phyloP scores from a whole-genome alignment of 768 basidiomycete genomes.

The Polyporus arcularius region DNA sequence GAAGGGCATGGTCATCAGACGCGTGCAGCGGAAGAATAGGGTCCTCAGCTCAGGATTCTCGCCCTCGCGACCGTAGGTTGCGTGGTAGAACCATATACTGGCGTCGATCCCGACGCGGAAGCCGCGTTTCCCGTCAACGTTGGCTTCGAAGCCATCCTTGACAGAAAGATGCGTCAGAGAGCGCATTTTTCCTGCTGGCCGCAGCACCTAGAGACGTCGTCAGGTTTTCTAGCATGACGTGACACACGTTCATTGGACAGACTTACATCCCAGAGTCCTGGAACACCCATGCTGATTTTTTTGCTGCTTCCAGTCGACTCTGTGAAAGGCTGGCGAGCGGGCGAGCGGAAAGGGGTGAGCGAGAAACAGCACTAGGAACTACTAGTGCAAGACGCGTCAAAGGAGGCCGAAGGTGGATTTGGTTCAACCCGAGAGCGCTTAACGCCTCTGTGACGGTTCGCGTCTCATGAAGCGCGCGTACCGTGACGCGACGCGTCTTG shows the following conservation, averaged over 20 bases:
- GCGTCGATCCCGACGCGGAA: slow-evolving; percentile 88
- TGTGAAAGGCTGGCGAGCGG: too few relatives aligned
- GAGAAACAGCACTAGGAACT: too few relatives aligned
- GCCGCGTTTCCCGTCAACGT: slow-evolving; percentile 64
- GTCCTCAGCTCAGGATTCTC: slow-evolving; percentile 88
- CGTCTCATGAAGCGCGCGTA: slow-evolving; percentile 2
- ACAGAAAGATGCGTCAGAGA: slow-evolving; percentile 80
- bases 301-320: too few relatives aligned
- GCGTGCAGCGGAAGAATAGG: slow-evolving; percentile 82
- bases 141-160: slow-evolving; percentile 71
- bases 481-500: slow-evolving; percentile 5
- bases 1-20: slow-evolving; percentile 75
- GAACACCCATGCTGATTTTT: slow-evolving; percentile 22
- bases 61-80: slow-evolving; percentile 71
- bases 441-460: slow-evolving; percentile 7
- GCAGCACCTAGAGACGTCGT: slow-evolving; percentile 50
- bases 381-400: too few relatives aligned
- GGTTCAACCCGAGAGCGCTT: slow-evolving; percentile 3
- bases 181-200: slow-evolving; percentile 68
- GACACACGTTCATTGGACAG: neutral
- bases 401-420: neutral
- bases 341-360: too few relatives aligned
- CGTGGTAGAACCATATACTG: slow-evolving; percentile 80
- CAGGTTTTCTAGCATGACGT: neutral
- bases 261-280: slow-evolving; percentile 30